A percentile compares a stretch with the other conserved stretches of the same genome.
Conservation (phyloP, 2,329 filamentous ascomycete species). For the Chaetoscypha palmicola region DNA sequence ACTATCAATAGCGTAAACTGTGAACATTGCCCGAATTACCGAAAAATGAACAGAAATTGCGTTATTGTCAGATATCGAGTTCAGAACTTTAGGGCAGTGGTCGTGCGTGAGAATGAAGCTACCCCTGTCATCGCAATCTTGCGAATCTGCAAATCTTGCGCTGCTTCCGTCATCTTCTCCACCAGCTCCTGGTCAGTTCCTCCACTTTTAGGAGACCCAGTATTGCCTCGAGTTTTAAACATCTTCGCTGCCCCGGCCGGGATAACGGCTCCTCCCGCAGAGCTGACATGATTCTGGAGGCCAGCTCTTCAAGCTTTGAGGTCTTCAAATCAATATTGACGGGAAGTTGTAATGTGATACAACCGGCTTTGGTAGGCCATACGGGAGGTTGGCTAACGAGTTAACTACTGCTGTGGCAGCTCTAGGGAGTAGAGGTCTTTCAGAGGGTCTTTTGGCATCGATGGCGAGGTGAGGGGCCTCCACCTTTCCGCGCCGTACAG, state of each 20-base stretch:
- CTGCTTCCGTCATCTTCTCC: constrained; percentile 18
- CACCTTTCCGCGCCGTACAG: background rate
- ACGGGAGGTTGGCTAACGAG: background rate
- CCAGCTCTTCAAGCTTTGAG: background rate
- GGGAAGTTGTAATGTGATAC: background rate
- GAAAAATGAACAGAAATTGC: too few species aligned
- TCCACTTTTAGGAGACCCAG: background rate
- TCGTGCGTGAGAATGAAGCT: too few species aligned
- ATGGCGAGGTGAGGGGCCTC: too few species aligned
- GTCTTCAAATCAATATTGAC: background rate
- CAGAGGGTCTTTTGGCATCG: background rate
- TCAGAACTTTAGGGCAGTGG: too few species aligned
- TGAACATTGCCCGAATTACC: too few species aligned
- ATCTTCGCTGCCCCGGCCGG: background rate
- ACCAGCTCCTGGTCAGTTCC: constrained; percentile 5
- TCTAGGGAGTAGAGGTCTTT: too few species aligned
- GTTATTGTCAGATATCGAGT: too few species aligned
- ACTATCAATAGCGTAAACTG: too few species aligned
- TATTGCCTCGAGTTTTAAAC: background rate
- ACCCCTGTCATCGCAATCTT: constrained; percentile 21
- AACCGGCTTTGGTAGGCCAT: background rate
- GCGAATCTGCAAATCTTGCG: constrained; percentile 3
- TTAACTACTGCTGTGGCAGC: background rate
- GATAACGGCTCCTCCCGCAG: background rate
- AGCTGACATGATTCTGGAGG: too few species aligned